Evolutionary conservation across 2,329 filamentous ascomycete genomes (phyloP).

Genomic region (Colletotrichum cereale): DNA sequence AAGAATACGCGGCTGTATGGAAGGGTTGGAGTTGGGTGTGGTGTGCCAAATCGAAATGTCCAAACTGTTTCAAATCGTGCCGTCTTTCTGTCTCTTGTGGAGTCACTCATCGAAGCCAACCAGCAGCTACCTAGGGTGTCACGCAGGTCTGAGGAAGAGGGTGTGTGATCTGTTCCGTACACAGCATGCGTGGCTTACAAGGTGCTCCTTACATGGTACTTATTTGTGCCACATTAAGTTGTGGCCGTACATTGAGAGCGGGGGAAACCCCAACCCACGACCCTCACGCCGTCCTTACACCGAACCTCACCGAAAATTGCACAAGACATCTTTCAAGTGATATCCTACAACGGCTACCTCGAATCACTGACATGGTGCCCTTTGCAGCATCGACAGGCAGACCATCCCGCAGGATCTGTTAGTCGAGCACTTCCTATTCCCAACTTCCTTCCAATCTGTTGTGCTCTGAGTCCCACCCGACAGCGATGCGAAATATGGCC

Average conservation of each 20-base stretch:
- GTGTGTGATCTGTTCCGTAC: background rate
- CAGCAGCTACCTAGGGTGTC: background rate
- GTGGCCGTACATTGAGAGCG: background rate
- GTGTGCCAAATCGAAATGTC: background rate
- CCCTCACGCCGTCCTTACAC: background rate
- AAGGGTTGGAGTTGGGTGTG: background rate
- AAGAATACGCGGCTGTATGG: background rate
- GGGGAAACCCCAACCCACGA: background rate
- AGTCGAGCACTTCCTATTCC: background rate
- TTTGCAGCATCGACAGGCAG: background rate
- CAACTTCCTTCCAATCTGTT: background rate
- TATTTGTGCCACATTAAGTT: background rate
- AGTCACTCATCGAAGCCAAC: background rate
- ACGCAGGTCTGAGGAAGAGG: conserved; percentile 2
- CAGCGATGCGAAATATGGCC: background rate
- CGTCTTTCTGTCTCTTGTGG: background rate
- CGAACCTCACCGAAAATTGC: background rate
- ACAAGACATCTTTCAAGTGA: background rate
- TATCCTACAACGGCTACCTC: background rate
- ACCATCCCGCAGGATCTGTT: background rate
- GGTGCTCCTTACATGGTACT: background rate
- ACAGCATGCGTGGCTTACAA: background rate
- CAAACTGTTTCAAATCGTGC: background rate
- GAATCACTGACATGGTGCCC: background rate
- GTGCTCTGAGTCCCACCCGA: no score